phyloP scores from a whole-genome alignment of 192 early-diverging fungal genomes.

The Coemansia sp. region DNA sequence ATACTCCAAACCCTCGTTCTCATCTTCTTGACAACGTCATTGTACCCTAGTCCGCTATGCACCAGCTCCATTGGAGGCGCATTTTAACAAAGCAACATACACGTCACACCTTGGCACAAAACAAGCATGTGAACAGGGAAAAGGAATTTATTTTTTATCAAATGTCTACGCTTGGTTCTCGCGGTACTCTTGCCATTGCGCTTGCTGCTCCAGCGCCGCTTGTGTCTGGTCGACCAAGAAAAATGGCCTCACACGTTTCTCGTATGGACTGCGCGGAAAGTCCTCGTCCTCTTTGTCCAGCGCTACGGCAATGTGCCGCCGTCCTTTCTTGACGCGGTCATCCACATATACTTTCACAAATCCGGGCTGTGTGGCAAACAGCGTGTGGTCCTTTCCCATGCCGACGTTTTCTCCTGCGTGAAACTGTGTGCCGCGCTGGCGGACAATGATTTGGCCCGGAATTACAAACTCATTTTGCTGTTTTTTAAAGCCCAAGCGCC shows the following conservation, averaged over 20 bases:
- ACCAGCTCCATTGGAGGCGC: too few species aligned
- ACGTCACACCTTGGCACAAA: not conserved
- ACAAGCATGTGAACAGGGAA: not conserved
- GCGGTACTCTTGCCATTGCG: constrained; percentile 40
- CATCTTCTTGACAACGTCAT: too few species aligned
- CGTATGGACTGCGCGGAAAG: constrained; percentile 60
- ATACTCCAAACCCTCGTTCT: not conserved
- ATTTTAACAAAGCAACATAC: too few species aligned
- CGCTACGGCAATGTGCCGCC: constrained; percentile 68
- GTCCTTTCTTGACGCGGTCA: constrained; percentile 58
- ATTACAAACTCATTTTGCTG: constrained; percentile 64
- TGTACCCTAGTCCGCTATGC: too few species aligned
- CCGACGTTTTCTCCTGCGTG: constrained; percentile 78
- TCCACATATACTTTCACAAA: constrained; percentile 75
- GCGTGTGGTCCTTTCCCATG: constrained; percentile 77
- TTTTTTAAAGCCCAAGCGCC: constrained; percentile 76
- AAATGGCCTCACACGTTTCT: constrained; percentile 70
- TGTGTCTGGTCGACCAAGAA: constrained; percentile 58
- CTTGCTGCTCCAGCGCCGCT: constrained; percentile 24
- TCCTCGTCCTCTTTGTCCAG: constrained; percentile 58
- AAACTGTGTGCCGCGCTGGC: constrained; percentile 77
- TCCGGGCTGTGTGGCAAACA: constrained; percentile 69
- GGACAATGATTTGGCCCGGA: constrained; percentile 77
- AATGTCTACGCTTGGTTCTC: constrained; percentile 7
- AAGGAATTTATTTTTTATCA: too few species aligned